Evolutionary conservation across 768 basidiomycete species (phyloP).

Genomic region (Lentinula guzmanii): DNA sequence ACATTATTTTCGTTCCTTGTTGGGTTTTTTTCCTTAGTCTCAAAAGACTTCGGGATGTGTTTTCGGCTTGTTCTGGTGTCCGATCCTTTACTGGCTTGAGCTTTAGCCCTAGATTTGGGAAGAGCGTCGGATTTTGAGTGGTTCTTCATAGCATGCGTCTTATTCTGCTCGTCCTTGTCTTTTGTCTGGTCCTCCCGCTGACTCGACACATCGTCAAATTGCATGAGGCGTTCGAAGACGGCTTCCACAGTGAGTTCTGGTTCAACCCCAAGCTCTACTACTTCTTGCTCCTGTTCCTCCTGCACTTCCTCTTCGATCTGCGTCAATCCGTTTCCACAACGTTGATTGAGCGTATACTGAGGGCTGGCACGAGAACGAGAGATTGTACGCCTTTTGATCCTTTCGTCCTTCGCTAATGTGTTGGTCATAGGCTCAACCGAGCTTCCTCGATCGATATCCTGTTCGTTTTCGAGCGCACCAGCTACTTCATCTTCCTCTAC

Average conservation of each 20-base stretch:
- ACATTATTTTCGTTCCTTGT: background rate
- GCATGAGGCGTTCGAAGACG: background rate
- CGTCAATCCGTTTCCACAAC: background rate
- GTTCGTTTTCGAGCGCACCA: background rate
- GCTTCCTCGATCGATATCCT: background rate
- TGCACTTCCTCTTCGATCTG: background rate
- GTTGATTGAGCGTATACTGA: background rate
- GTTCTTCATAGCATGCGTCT: background rate
- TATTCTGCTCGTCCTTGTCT: background rate
- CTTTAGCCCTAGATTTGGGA: background rate
- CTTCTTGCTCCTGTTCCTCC: background rate
- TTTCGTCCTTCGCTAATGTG: too few relatives aligned
- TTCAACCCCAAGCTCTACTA: background rate
- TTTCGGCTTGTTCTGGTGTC: background rate
- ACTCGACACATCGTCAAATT: background rate
- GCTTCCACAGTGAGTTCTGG: background rate
- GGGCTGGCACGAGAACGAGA: background rate
- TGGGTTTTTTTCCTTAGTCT: background rate
- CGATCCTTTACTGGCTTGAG: background rate
- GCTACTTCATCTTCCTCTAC: background rate
- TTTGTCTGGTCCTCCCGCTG: background rate
- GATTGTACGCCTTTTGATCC: background rate
- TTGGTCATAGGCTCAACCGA: background rate
- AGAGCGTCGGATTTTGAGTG: background rate
- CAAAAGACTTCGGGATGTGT: background rate